A percentile compares a stretch with the other conserved stretches of the same genome.
Evolutionary conservation across 2,329 filamentous ascomycete species (phyloP).

Genomic region (Cadophora malorum): DNA sequence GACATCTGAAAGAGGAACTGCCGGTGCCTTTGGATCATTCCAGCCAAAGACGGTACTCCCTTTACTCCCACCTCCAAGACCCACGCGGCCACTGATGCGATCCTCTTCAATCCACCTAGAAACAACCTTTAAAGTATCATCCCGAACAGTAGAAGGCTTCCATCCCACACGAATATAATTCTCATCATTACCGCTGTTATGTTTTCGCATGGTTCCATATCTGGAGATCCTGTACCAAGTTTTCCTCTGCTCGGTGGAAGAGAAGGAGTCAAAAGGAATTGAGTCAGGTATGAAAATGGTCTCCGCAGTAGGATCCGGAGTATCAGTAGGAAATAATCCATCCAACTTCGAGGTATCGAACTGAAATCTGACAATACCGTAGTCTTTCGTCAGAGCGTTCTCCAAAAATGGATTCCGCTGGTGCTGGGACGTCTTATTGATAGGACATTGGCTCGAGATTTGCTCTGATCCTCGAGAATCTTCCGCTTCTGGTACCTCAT

Average conservation of each 20-base stretch:
- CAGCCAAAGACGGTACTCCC: slow-evolving; percentile 64
- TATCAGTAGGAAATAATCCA: slow-evolving; percentile 40
- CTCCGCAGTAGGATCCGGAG: slow-evolving; percentile 34
- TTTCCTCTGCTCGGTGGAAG: slow-evolving; percentile 62
- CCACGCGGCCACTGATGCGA: slow-evolving; percentile 59
- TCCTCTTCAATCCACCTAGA: slow-evolving; percentile 72
- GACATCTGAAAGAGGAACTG: slow-evolving; percentile 53
- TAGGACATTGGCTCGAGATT: neutral
- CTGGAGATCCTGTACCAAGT: slow-evolving; percentile 70
- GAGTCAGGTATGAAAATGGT: slow-evolving; percentile 41
- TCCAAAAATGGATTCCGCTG: neutral
- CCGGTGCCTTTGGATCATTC: slow-evolving; percentile 58
- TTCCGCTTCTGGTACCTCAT: slow-evolving; percentile 24
- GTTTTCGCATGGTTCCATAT: slow-evolving; percentile 62
- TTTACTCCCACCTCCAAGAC: slow-evolving; percentile 53
- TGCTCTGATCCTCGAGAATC: neutral
- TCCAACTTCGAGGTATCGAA: slow-evolving; percentile 39
- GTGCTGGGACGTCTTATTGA: neutral
- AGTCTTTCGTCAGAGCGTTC: slow-evolving; percentile 14
- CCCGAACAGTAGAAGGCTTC: slow-evolving; percentile 59
- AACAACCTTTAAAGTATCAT: slow-evolving; percentile 63
- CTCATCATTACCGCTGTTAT: slow-evolving; percentile 63
- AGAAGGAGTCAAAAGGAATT: slow-evolving; percentile 55
- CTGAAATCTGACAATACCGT: slow-evolving; percentile 37
- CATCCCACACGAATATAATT: slow-evolving; percentile 66